A percentile compares a stretch with the other conserved stretches of the same genome.
Conservation (phyloP, 1,284 basidiomycete genomes). For the Apiotrichum porosum region DNA sequence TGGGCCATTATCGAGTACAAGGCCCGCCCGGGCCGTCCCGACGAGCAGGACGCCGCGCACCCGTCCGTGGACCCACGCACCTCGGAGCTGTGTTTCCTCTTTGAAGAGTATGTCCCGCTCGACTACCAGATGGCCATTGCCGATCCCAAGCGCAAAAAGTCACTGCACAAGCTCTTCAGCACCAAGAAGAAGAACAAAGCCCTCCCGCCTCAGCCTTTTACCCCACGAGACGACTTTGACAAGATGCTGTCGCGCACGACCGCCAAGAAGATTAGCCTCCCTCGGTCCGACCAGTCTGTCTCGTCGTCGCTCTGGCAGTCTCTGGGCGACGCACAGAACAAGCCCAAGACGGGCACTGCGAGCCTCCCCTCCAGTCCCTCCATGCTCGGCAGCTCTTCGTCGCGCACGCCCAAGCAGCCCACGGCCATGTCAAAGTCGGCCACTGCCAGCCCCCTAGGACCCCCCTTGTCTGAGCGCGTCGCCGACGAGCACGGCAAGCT, state of each 20-base stretch:
- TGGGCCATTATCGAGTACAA: conserved; percentile 80
- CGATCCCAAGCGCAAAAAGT: conserved; percentile 48
- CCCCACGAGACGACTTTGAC: conserved; percentile 64
- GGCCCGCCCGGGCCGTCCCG: conserved; percentile 46
- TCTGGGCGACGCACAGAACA: conserved; percentile 5
- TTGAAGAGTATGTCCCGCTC: conserved; percentile 79
- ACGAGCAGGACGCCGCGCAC: conserved; percentile 19
- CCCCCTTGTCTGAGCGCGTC: conserved; percentile 1
- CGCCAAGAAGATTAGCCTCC: conserved; percentile 24
- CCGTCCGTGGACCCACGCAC: conserved; percentile 55
- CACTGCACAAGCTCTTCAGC: conserved; percentile 46
- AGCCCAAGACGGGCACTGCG: conserved; percentile 3
- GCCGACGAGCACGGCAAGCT: conserved; percentile 53
- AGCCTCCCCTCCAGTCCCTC: background rate
- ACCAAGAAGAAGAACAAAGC: conserved; percentile 38
- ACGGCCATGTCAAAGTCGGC: conserved; percentile 42
- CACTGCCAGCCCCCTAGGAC: conserved; percentile 53
- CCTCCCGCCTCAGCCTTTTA: background rate
- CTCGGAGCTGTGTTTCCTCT: conserved; percentile 62
- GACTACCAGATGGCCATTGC: conserved; percentile 76
- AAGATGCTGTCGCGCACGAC: conserved; percentile 53
- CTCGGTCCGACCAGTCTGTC: conserved; percentile 15
- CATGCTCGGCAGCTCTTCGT: background rate
- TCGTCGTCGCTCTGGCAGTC: conserved; percentile 30
- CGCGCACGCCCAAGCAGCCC: conserved; percentile 4